Conservation (phyloP, 1,284 basidiomycete species). For the Vanrija sp. region DNA sequence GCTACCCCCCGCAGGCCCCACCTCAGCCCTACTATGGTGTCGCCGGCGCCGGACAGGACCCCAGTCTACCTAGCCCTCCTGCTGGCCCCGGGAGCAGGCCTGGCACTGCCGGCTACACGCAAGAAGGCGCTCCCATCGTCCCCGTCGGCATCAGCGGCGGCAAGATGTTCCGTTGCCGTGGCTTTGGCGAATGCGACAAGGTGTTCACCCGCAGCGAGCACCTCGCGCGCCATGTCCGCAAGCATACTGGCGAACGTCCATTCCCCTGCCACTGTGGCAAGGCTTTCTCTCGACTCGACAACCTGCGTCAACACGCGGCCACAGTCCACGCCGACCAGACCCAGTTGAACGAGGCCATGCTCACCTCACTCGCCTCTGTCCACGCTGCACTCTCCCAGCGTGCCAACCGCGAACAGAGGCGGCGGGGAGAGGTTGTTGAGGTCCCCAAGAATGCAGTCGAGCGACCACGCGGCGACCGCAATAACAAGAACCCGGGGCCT, state of each 20-base stretch:
- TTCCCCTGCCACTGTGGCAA: constrained; percentile 94
- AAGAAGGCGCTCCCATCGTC: constrained; percentile 42
- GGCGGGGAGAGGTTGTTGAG: constrained; percentile 48
- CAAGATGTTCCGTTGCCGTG: constrained; percentile 93
- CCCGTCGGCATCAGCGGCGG: constrained; percentile 48
- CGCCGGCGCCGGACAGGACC: constrained; percentile 22
- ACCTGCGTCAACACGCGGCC: constrained; percentile 91
- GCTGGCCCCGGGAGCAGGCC: constrained; percentile 16
- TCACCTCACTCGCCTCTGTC: constrained; percentile 78
- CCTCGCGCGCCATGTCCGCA: constrained; percentile 89
- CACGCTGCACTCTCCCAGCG: constrained; percentile 66
- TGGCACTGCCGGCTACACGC: constrained; percentile 23
- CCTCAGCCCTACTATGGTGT: constrained; percentile 27
- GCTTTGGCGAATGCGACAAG: constrained; percentile 93
- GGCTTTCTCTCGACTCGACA: constrained; percentile 93
- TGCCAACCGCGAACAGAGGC: constrained; percentile 49
- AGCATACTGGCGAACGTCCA: constrained; percentile 94
- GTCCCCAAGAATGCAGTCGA: constrained; percentile 47
- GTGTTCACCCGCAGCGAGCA: constrained; percentile 93
- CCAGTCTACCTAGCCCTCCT: constrained; percentile 30
- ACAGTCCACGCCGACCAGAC: constrained; percentile 87
- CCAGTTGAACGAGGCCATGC: constrained; percentile 84
- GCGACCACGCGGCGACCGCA: constrained; percentile 29
- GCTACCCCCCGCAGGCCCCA: constrained; percentile 33
- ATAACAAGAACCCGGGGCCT: constrained; percentile 2